Base-by-base conservation (phyloP, 352 stramenopile species). In the Globisporangium solare region DNA sequence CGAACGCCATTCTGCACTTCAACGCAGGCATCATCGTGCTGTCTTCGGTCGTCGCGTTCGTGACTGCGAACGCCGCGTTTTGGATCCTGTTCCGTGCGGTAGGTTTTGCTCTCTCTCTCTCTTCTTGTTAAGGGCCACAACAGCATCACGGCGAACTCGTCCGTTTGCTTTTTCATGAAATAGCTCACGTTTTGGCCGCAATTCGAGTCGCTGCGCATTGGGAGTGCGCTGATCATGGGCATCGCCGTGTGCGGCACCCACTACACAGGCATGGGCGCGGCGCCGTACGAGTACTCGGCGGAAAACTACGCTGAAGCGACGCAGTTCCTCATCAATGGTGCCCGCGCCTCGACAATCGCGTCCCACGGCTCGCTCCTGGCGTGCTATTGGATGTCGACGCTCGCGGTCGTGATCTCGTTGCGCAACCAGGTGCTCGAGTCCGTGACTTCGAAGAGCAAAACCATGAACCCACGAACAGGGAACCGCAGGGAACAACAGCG, bases 31-130 rank as follows among this genome's bases (percentile, higher is more conserved):
- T 85, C 51, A 68, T 85, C 31, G 70, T 71, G 10, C 43, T 72
- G 6, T 89, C 76, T 11, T 79, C 66, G 11, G 49, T 74, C 6
- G 80, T 89, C 22, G 76, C 76, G 7, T 85, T 82, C 32, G 70
- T 77, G 45, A 72, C 77, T 10, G 76, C 76, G 0, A 88, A 65
- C 18, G 73, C 77, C 2, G 76, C 73, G 21, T 88, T 88, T 41
- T 89, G 76, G 79, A 89, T 86, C 49, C 50, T 89, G 12, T 88
- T 88, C 32, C 79, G 76, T 43, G 73, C 67, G 18, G 76, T 84
- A 69, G 20, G 56, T 59, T 17, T 17, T 17, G n/a, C n/a, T 42
- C 10, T 42, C 11, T 46, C n/a, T 15, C 6, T 18, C 6, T 51
- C 43, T 21, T 42, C 47, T n/a, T 27, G 2, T n/a, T n/a, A 4